Percentiles rank a stretch among this genome's conserved stretches.
Conservation (phyloP, 169 alveolate genomes). For the Plasmodium vinckei region DNA sequence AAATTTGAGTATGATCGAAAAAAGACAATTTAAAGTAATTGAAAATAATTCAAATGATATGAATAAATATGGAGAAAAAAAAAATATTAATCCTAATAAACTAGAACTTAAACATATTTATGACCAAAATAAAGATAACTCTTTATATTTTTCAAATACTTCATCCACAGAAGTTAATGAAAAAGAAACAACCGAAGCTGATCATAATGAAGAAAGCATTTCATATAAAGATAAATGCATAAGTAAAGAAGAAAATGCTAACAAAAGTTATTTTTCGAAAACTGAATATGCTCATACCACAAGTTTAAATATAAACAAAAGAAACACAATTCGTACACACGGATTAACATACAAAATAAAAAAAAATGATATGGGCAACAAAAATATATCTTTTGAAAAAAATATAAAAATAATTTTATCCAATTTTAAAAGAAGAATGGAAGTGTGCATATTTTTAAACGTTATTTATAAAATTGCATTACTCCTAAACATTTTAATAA, state of each 20-base stretch:
- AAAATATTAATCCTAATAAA: not conserved
- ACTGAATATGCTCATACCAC: too few relatives aligned
- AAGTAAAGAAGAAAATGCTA: too few relatives aligned
- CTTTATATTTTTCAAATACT: slow-evolving; percentile 2
- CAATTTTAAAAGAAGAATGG: slow-evolving; percentile 31
- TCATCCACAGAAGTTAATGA: not conserved
- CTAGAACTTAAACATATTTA: not conserved
- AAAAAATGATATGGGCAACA: not conserved
- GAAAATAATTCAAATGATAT: slow-evolving; percentile 9
- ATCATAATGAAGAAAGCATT: not conserved
- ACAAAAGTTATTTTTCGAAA: too few relatives aligned
- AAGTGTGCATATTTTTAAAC: slow-evolving; percentile 26
- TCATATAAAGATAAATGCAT: too few relatives aligned
- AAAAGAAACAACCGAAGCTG: not conserved
- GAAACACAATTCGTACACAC: too few relatives aligned
- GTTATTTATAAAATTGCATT: slow-evolving; percentile 12
- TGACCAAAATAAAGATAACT: slow-evolving; percentile 5
- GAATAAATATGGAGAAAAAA: not conserved
- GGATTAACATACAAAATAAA: too few relatives aligned
- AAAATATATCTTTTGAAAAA: not conserved
- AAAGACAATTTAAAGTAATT: slow-evolving; percentile 27
- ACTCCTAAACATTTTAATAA: slow-evolving; percentile 13
- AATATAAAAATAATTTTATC: slow-evolving; percentile 18
- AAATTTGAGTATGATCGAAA: slow-evolving; percentile 1
- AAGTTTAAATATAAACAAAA: too few relatives aligned